Conservation (phyloP, 1,284 basidiomycete genomes). For the Vanrija pseudolonga region DNA sequence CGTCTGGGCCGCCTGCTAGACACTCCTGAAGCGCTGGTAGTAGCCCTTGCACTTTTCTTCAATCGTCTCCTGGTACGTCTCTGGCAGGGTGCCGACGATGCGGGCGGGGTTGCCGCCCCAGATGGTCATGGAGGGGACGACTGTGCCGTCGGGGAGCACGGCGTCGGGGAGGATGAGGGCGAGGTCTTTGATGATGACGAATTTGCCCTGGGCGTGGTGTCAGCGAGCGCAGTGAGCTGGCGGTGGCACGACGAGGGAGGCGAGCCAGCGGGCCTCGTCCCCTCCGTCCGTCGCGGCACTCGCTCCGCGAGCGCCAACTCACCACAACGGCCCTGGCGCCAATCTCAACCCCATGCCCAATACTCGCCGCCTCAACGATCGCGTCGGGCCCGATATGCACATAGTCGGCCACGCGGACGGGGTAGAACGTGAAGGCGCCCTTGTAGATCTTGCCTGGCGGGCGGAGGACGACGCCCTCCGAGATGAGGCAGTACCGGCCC, state of each 20-base stretch:
- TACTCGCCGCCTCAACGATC: conserved; percentile 88
- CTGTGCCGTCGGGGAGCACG: conserved; percentile 85
- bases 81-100: conserved; percentile 78
- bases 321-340: conserved; percentile 94
- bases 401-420: conserved; percentile 93
- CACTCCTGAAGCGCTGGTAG: conserved; percentile 62
- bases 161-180: conserved; percentile 72
- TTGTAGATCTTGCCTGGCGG: conserved; percentile 56
- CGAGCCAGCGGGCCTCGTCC: neutral
- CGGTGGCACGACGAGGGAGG: neutral
- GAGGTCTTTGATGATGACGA: conserved; percentile 94
- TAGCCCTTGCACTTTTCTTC: conserved; percentile 73
- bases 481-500: conserved; percentile 87
- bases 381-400: conserved; percentile 85
- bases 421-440: conserved; percentile 91
- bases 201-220: conserved; percentile 70
- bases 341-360: conserved; percentile 91
- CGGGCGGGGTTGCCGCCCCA: conserved; percentile 87
- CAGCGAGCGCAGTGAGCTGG: neutral
- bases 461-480: conserved; percentile 79
- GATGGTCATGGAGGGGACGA: conserved; percentile 79
- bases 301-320: conserved; percentile 47
- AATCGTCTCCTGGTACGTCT: conserved; percentile 78
- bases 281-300: neutral
- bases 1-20: neutral